phyloP scores from a whole-genome alignment of 352 stramenopile species.

The Pseudoperonospora humuli region DNA sequence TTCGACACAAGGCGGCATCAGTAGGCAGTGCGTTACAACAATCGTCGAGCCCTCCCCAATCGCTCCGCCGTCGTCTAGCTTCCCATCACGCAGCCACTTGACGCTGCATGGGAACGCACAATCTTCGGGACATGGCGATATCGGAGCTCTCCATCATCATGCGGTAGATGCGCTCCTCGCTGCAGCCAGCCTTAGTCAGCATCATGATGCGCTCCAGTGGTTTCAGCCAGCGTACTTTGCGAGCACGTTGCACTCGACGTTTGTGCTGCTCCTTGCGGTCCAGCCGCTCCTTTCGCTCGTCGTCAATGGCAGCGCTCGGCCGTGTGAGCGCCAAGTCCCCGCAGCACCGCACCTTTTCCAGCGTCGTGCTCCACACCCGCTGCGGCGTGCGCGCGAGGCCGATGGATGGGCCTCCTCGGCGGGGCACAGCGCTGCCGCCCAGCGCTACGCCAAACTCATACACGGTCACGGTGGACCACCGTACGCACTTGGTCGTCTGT shows the following conservation, averaged over 20 bases:
- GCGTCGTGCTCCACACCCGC: conserved; percentile 38
- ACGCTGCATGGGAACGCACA: conserved; percentile 1
- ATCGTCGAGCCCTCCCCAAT: not conserved
- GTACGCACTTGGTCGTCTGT: conserved; percentile 31
- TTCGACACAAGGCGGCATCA: not conserved
- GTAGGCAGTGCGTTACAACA: not conserved
- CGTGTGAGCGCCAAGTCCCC: conserved; percentile 19
- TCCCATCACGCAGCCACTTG: not conserved
- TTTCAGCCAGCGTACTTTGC: conserved; percentile 50
- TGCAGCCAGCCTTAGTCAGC: conserved; percentile 36
- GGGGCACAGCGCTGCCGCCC: conserved; percentile 42
- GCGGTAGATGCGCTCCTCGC: conserved; percentile 41
- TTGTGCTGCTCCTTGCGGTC: conserved; percentile 9
- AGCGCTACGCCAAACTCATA: conserved; percentile 59
- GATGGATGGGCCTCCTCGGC: conserved; percentile 41
- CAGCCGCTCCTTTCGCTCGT: conserved; percentile 8
- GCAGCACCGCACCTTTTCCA: conserved; percentile 30
- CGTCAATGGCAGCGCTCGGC: not conserved
- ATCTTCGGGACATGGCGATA: conserved; percentile 38
- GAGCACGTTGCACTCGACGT: not conserved
- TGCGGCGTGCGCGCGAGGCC: conserved; percentile 36
- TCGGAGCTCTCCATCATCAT: conserved; percentile 50
- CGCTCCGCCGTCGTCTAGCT: not conserved
- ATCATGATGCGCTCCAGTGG: conserved; percentile 40
- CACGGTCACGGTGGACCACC: conserved; percentile 52